Conservation (phyloP, 1,284 basidiomycete genomes). For the Puccinia coronata region DNA sequence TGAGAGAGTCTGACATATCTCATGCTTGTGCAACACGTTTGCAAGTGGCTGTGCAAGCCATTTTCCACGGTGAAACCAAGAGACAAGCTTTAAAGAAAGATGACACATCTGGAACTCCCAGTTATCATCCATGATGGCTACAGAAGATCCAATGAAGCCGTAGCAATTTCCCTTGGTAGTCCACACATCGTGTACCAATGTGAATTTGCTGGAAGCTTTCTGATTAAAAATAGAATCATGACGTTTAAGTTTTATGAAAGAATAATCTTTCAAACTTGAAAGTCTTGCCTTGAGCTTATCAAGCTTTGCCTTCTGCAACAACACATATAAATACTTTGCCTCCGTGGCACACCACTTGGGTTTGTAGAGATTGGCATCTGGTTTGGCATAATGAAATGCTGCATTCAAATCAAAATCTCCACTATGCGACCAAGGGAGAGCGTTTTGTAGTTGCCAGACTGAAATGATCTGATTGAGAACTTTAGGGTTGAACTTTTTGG, state of each 20-base stretch:
- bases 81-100: slow-evolving; percentile 15
- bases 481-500: slow-evolving; percentile 16
- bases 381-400: slow-evolving; percentile 11
- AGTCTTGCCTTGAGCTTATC: background rate
- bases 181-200: slow-evolving; percentile 25
- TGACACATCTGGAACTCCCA: slow-evolving; percentile 22
- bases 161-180: slow-evolving; percentile 37
- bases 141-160: slow-evolving; percentile 19
- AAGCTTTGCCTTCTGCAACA: background rate
- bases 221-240: background rate
- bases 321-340: slow-evolving; percentile 21
- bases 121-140: slow-evolving; percentile 13
- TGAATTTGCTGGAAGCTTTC: slow-evolving; percentile 27
- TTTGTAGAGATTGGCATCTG: slow-evolving; percentile 20
- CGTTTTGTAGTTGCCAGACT: too few species aligned
- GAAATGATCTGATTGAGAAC: slow-evolving; percentile 16
- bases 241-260: background rate
- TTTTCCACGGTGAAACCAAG: too few species aligned
- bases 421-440: slow-evolving; percentile 15
- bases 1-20: too few species aligned
- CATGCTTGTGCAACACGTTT: slow-evolving; percentile 17
- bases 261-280: background rate
- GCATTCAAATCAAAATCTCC: slow-evolving; percentile 8
- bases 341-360: slow-evolving; percentile 21
- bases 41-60: slow-evolving; percentile 41